Evolutionary conservation across 2,329 filamentous ascomycete genomes (phyloP), one percentile per base, ranked within the genome.

Genomic region (Ophiostoma tasmaniense): DNA sequence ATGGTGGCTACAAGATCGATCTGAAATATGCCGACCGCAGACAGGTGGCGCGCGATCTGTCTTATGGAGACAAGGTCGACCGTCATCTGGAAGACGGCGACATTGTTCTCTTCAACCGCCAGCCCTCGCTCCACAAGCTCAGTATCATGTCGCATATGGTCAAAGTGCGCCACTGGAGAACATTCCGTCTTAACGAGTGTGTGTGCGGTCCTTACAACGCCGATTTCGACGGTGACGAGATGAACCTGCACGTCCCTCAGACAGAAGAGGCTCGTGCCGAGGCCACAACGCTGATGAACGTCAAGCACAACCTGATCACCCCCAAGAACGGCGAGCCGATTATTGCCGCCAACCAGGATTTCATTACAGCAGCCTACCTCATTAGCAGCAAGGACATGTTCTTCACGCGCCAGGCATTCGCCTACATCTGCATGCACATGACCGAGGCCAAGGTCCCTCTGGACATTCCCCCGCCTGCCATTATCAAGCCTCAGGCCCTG

Each of bases 321-420:
- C 95, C 95, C 0, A 97, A 97, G 79, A 98, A 98, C 80, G 95
- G 95, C 76, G 94, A 97, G 74, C 95, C 95, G 1, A 96, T 99
- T 74, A 98, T 99, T 80, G 93, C 93, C 22, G 94, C 95, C n/a
- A 99, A 96, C 37, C 95, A 99, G 76, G 95, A 99, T 83, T 99
- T 99, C 80, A 98, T 99, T 74, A 98, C 94, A 33, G 93, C 93
- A 3, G 91, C 95, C 0, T 99, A 93, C 76, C 81, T 98, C 3
- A 83, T 98, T 33, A 97, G 92, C 74, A 91, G 89, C 78, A 98
- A 98, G 76, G 94, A 98, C 76, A 87, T 89, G 69, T 98, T 99
- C 79, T 97, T 91, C 75, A 92, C 96, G 74, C 88, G 94, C 67
- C 90, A 90, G 74, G 89, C 90, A 0, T 99, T 99, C 75, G 89